Evolutionary conservation across 805 yeast genomes (phyloP).

Genomic region (Brettanomyces anomalus): DNA sequence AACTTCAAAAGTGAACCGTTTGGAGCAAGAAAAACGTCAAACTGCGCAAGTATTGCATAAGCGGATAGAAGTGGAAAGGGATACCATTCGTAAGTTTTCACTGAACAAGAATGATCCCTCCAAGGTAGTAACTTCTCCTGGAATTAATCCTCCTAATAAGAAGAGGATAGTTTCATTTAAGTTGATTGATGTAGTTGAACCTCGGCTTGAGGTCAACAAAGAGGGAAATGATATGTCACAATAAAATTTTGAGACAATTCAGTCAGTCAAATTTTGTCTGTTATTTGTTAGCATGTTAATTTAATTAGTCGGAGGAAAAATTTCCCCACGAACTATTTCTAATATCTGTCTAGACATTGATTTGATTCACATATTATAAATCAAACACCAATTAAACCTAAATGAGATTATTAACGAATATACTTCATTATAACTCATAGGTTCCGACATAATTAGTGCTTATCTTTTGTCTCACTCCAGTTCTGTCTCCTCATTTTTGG

Average conservation of each 20-base stretch:
- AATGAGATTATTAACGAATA: too few relatives aligned
- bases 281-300: too few relatives aligned
- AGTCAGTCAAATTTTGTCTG: background rate
- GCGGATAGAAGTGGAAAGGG: slow-evolving; percentile 18
- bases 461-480: too few relatives aligned
- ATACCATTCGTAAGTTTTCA: slow-evolving; percentile 8
- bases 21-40: slow-evolving; percentile 14
- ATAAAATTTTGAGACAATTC: background rate
- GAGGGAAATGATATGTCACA: background rate
- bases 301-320: too few relatives aligned
- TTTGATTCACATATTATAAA: too few relatives aligned
- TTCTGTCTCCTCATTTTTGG: too few relatives aligned
- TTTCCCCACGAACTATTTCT: too few relatives aligned
- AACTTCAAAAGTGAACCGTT: slow-evolving; percentile 12
- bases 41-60: slow-evolving; percentile 14
- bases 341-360: too few relatives aligned
- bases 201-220: background rate
- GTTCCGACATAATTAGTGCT: too few relatives aligned
- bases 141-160: background rate
- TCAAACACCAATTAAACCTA: too few relatives aligned
- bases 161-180: background rate
- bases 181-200: slow-evolving; percentile 3
- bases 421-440: too few relatives aligned
- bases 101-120: background rate
- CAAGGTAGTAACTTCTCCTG: background rate